phyloP scores from a whole-genome alignment of 257 asterid species.

The Verbascum thapsus region DNA sequence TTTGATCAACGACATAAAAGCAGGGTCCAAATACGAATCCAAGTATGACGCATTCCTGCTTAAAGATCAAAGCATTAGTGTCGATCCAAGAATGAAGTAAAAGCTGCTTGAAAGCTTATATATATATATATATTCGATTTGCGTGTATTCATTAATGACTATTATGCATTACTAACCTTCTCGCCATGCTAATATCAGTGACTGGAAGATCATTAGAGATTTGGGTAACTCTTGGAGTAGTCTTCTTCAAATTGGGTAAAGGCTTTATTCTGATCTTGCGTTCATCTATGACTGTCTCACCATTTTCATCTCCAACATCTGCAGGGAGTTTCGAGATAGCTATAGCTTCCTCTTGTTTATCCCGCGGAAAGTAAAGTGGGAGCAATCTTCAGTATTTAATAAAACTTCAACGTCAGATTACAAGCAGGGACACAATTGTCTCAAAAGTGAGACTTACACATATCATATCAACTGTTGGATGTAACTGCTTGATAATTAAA shows the following conservation, averaged over 20 bases:
- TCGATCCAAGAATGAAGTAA: background rate
- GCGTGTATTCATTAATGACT: background rate
- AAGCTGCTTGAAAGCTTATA: background rate
- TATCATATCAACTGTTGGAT: background rate
- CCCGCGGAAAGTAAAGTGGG: slow-evolving; percentile 72
- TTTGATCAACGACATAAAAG: slow-evolving; percentile 75
- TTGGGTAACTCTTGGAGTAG: slow-evolving; percentile 40
- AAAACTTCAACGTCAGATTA: background rate
- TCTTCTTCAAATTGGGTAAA: slow-evolving; percentile 53
- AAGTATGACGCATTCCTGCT: slow-evolving; percentile 63
- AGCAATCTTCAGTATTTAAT: slow-evolving; percentile 45
- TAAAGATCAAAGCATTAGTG: slow-evolving; percentile 19
- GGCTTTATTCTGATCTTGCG: slow-evolving; percentile 70
- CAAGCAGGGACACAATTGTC: background rate
- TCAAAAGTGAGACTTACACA: background rate
- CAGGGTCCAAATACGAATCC: slow-evolving; percentile 76
- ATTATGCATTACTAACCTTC: slow-evolving; percentile 46
- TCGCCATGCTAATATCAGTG: slow-evolving; percentile 50
- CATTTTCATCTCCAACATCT: slow-evolving; percentile 82
- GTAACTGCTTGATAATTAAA: background rate
- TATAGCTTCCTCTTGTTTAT: slow-evolving; percentile 59
- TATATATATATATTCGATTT: background rate
- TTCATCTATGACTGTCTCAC: slow-evolving; percentile 63
- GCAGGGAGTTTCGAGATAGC: slow-evolving; percentile 65
- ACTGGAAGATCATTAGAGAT: slow-evolving; percentile 48